Evolutionary conservation across 805 yeast genomes (phyloP).

Genomic region (Saccharomyces jurei): DNA sequence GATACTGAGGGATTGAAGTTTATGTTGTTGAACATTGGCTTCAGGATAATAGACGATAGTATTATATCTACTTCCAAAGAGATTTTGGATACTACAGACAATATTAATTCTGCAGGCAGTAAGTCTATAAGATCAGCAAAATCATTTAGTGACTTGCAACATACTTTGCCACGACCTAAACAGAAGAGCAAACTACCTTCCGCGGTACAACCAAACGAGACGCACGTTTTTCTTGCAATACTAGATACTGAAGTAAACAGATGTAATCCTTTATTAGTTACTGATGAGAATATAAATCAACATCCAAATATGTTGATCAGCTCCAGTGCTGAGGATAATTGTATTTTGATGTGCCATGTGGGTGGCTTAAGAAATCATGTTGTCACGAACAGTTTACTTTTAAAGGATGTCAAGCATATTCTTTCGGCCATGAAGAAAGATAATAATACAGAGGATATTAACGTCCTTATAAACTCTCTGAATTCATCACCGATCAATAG

Average conservation of each 20-base stretch:
- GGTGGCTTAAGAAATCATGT: constrained; percentile 29
- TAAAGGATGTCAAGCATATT: neutral
- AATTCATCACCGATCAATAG: constrained; percentile 13
- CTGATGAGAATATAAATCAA: constrained; percentile 11
- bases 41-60: constrained; percentile 23
- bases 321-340: constrained; percentile 7
- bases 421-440: neutral
- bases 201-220: neutral
- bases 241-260: neutral
- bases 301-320: constrained; percentile 17
- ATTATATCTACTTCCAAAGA: constrained; percentile 21
- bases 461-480: neutral
- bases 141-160: constrained; percentile 17
- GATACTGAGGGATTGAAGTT: constrained; percentile 38
- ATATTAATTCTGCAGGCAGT: constrained; percentile 5
- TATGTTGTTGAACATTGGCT: constrained; percentile 29
- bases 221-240: neutral
- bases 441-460: neutral
- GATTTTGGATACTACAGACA: constrained; percentile 13
- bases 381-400: constrained; percentile 8
- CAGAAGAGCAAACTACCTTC: neutral
- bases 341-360: constrained; percentile 25
- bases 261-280: neutral
- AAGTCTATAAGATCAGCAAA: constrained; percentile 11
- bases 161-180: neutral